Evolutionary conservation across 176 grass and related monocot species (phyloP).

Genomic region (Phoenix roebelenii): DNA sequence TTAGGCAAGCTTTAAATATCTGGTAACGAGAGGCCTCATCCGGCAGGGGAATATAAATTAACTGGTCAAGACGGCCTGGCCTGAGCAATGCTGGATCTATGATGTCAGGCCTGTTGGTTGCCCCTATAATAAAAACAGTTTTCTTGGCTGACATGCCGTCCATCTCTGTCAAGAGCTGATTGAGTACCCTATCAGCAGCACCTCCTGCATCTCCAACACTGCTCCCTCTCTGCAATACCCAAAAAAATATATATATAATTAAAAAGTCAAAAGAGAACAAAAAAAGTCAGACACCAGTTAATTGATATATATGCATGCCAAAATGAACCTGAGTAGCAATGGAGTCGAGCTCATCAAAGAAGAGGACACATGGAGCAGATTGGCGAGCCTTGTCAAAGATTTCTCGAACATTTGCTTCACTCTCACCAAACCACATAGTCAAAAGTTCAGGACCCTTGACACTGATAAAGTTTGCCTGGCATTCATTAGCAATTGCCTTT

Average conservation of each 20-base stretch:
- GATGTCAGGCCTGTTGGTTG: constrained; percentile 54
- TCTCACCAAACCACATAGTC: constrained; percentile 70
- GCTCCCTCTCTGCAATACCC: constrained; percentile 26
- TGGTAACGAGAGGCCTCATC: constrained; percentile 40
- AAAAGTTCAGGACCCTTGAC: constrained; percentile 57
- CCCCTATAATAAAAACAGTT: constrained; percentile 58
- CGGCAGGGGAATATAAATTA: constrained; percentile 59
- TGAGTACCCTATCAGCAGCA: constrained; percentile 43
- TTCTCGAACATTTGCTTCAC: constrained; percentile 50
- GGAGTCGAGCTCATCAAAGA: constrained; percentile 68
- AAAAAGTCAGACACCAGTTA: too few species aligned
- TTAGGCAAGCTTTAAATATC: constrained; percentile 48
- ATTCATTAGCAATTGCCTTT: constrained; percentile 61
- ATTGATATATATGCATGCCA: background rate
- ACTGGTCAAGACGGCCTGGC: constrained; percentile 51
- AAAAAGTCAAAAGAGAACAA: constrained; percentile 3
- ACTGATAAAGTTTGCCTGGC: constrained; percentile 66
- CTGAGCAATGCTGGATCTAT: constrained; percentile 48
- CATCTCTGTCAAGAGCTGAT: constrained; percentile 63
- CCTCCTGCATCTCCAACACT: constrained; percentile 41
- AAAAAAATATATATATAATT: background rate
- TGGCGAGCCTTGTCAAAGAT: constrained; percentile 56
- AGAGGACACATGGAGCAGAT: constrained; percentile 47
- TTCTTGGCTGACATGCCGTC: constrained; percentile 62
- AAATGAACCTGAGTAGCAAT: constrained; percentile 35